Evolutionary conservation across 1,139 yeast genomes (phyloP).

Genomic region (Protomyces arabidopsidicola): DNA sequence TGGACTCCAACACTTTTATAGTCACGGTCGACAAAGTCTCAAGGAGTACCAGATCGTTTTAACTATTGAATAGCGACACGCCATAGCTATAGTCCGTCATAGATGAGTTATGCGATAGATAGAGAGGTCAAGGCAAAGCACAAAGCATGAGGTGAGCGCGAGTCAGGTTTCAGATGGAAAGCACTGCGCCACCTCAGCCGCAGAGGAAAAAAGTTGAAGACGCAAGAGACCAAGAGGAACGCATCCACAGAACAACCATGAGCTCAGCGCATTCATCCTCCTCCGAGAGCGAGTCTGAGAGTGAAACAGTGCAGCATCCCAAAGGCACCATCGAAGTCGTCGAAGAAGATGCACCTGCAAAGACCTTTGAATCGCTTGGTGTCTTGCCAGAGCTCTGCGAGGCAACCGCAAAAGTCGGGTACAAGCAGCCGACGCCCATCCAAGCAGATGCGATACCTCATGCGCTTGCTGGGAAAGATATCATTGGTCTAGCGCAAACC

Average conservation of each 20-base stretch:
- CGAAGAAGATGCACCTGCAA: conserved; percentile 15
- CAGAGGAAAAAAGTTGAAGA: not conserved
- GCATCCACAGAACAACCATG: not conserved
- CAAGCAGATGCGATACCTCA: conserved; percentile 89
- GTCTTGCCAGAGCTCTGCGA: conserved; percentile 73
- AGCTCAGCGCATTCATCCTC: not conserved
- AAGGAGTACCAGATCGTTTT: no score
- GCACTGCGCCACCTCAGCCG: no score
- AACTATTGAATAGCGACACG: no score
- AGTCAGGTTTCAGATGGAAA: no score
- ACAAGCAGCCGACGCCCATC: conserved; percentile 86
- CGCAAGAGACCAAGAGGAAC: not conserved
- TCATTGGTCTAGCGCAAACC: conserved; percentile 97
- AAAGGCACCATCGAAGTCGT: not conserved
- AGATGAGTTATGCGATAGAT: no score
- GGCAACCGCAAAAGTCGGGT: conserved; percentile 73
- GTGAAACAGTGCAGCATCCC: not conserved
- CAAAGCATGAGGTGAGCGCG: no score
- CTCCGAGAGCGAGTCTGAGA: not conserved
- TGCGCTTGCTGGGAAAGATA: conserved; percentile 88
- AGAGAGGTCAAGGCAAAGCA: no score
- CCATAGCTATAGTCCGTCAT: no score
- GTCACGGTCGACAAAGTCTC: no score
- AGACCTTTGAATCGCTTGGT: conserved; percentile 38
- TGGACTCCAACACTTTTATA: no score